Conservation (phyloP, 2,329 filamentous ascomycete genomes). For the Epichloe gansuensis region DNA sequence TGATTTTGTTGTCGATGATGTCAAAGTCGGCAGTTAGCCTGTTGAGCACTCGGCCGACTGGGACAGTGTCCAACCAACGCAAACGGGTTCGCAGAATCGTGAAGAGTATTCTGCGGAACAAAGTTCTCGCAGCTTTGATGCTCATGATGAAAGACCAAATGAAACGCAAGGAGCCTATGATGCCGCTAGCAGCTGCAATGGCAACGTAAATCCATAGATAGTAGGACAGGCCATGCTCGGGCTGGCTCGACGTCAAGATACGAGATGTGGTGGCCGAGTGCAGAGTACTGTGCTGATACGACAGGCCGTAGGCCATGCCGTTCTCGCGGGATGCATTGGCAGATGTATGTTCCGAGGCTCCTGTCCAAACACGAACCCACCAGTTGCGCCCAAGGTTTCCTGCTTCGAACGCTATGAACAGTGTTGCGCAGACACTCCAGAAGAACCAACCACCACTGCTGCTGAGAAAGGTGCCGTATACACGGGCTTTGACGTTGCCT, state of each 20-base stretch:
- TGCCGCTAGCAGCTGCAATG: constrained; percentile 42
- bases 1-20: constrained; percentile 54
- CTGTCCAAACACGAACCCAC: constrained; percentile 54
- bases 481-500: constrained; percentile 51
- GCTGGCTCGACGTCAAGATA: constrained; percentile 7
- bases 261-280: constrained; percentile 22
- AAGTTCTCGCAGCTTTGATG: constrained; percentile 51
- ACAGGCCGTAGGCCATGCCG: constrained; percentile 30
- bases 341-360: constrained; percentile 9
- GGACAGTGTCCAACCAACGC: constrained; percentile 71
- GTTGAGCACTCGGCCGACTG: constrained; percentile 63
- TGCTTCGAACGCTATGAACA: constrained; percentile 42
- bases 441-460: constrained; percentile 50
- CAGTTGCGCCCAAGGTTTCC: constrained; percentile 46
- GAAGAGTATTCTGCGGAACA: constrained; percentile 56
- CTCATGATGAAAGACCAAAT: constrained; percentile 51
- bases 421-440: constrained; percentile 40
- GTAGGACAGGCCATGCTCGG: constrained; percentile 35
- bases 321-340: constrained; percentile 16
- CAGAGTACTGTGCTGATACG: constrained; percentile 32
- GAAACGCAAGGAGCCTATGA: constrained; percentile 50
- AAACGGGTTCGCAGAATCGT: constrained; percentile 58
- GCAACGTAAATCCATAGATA: constrained; percentile 57
- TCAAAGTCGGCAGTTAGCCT: constrained; percentile 69
- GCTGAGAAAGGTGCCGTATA: constrained; percentile 56